Conservation (phyloP, 768 basidiomycete genomes). For the Auriscalpium microsporum region DNA sequence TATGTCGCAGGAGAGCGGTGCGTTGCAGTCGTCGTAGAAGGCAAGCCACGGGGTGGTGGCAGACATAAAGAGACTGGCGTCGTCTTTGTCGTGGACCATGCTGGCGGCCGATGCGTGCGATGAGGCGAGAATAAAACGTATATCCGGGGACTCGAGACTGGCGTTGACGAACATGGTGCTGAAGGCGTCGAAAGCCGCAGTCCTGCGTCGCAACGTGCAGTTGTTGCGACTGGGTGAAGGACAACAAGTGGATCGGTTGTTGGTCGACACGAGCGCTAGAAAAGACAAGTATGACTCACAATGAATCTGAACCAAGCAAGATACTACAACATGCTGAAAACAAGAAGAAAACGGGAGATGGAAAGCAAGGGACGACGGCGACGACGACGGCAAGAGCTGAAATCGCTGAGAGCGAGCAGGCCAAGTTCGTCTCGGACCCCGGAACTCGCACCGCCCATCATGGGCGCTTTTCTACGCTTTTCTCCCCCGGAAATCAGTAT, state of each 20-base stretch:
- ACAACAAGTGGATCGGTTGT: slow-evolving; percentile 6
- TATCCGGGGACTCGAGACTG: background rate
- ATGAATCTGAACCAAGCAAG: background rate
- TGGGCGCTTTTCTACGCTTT: background rate
- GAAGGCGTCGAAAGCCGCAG: background rate
- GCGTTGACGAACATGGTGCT: background rate
- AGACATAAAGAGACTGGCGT: background rate
- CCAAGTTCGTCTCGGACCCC: background rate
- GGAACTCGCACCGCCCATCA: background rate
- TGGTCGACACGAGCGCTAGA: background rate
- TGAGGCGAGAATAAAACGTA: background rate
- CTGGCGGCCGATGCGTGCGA: background rate
- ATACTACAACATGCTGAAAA: slow-evolving; percentile 10
- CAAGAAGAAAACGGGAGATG: background rate
- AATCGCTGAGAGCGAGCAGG: background rate
- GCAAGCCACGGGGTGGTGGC: background rate
- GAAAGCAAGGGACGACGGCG: background rate
- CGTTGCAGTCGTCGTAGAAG: slow-evolving; percentile 9
- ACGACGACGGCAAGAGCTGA: background rate
- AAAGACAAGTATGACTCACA: slow-evolving; percentile 4
- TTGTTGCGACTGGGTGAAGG: background rate
- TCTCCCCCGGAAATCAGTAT: no score
- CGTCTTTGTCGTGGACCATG: background rate
- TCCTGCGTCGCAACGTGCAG: background rate
- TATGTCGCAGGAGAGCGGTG: slow-evolving; percentile 4